Conservation (phyloP, 331 rosid genomes). For the Stylosanthes scabra region DNA sequence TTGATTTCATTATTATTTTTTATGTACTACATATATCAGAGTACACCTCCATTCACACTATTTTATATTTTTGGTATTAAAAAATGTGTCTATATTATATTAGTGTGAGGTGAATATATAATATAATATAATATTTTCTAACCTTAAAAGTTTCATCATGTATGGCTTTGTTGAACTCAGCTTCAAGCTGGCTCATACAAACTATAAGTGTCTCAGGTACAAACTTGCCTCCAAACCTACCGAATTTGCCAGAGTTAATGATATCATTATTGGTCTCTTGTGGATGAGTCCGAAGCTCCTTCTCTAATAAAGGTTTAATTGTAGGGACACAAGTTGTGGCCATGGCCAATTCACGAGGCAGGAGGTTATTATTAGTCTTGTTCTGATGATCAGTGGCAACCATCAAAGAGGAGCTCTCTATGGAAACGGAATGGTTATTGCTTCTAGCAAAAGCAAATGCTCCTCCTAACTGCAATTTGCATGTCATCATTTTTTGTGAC, state of each 20-base stretch:
- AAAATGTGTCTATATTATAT: no score
- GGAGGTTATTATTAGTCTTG: no score
- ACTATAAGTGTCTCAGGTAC: conserved; percentile 65
- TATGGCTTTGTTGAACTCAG: conserved; percentile 50
- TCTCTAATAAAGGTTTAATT: conserved; percentile 9
- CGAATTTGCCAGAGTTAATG: conserved; percentile 52
- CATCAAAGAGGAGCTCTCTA: not conserved
- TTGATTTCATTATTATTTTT: no score
- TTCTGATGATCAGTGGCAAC: not conserved
- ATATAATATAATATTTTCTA: not conserved
- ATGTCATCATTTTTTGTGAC: not conserved
- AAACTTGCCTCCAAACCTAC: conserved; percentile 72
- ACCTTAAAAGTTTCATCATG: conserved; percentile 65
- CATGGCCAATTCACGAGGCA: not conserved
- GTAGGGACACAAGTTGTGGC: not conserved
- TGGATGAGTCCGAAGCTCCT: not conserved
- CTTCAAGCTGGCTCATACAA: conserved; percentile 57
- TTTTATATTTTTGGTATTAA: no score
- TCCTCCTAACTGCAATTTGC: conserved; percentile 34
- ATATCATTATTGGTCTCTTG: not conserved
- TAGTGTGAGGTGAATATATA: no score
- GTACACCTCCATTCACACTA: no score
- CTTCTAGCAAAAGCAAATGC: not conserved
- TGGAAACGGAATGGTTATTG: not conserved
- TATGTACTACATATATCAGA: no score